A percentile compares a stretch with the other conserved stretches of the same genome.
Conservation (phyloP, 176 grass and related monocot genomes). For the Oryza brachyantha region DNA sequence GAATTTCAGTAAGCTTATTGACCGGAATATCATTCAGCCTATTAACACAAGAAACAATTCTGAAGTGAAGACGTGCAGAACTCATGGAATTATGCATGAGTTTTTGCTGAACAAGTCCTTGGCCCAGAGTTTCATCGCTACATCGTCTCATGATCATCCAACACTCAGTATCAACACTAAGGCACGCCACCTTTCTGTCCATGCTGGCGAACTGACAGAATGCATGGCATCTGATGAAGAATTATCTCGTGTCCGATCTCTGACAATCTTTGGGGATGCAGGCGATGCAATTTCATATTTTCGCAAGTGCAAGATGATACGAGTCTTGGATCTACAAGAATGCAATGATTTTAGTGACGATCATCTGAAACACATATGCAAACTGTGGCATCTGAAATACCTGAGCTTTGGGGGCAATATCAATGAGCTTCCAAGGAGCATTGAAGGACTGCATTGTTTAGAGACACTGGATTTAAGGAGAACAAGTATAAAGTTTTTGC, state of each 20-base stretch:
- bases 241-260: conserved; percentile 30
- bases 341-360: neutral
- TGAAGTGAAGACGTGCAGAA: conserved; percentile 23
- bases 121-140: neutral
- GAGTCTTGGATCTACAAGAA: conserved; percentile 25
- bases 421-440: conserved; percentile 7
- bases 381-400: conserved; percentile 25
- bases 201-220: neutral
- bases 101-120: conserved; percentile 29
- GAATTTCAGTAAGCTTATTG: conserved; percentile 2
- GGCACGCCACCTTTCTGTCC: conserved; percentile 23
- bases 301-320: neutral
- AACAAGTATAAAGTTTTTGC: conserved; percentile 21
- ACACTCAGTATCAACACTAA: neutral
- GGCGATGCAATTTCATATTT: conserved; percentile 8
- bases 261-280: conserved; percentile 22
- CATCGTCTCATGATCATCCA: neutral
- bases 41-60: conserved; percentile 18
- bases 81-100: conserved; percentile 36
- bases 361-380: conserved; percentile 22
- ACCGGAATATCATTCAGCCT: conserved; percentile 18
- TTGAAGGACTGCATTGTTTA: conserved; percentile 19
- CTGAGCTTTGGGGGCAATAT: conserved; percentile 18
- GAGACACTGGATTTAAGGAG: conserved; percentile 39
- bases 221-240: neutral